Conservation (phyloP, 306 rosid species). For the Quercus engelmannii region DNA sequence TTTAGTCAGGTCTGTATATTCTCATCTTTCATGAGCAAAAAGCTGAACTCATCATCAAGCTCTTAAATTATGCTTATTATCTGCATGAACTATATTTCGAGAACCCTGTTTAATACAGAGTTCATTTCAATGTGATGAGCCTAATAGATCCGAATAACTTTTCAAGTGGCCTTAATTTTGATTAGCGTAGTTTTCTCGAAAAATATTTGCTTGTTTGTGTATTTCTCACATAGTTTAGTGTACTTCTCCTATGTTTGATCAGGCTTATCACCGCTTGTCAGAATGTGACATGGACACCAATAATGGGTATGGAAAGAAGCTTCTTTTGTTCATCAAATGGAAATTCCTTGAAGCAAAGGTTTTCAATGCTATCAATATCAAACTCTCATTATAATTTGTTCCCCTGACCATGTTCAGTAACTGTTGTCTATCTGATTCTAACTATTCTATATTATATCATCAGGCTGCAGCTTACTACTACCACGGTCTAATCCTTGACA, state of each 20-base stretch:
- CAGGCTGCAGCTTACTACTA: constrained; percentile 97
- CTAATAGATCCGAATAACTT: neutral
- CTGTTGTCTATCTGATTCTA: neutral
- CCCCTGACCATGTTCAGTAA: neutral
- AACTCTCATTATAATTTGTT: neutral
- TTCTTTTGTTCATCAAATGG: constrained; percentile 80
- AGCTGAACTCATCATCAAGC: constrained; percentile 8
- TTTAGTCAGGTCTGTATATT: constrained; percentile 65
- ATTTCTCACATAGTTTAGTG: neutral
- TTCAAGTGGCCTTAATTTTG: neutral
- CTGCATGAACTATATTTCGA: neutral
- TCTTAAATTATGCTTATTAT: neutral
- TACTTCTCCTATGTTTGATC: constrained; percentile 25
- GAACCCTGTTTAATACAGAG: neutral
- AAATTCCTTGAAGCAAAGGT: constrained; percentile 92
- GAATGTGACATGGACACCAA: constrained; percentile 44
- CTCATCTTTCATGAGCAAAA: constrained; percentile 1
- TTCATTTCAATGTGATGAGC: neutral
- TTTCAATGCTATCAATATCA: constrained; percentile 4
- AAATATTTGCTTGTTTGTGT: neutral
- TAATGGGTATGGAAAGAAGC: constrained; percentile 66
- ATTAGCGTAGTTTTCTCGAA: neutral
- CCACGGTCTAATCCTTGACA: constrained; percentile 88
- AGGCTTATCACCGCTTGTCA: constrained; percentile 79
- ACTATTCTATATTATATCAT: neutral